Evolutionary conservation across 2,329 filamentous ascomycete species (phyloP).

Genomic region (Scedosporium minutisporum): DNA sequence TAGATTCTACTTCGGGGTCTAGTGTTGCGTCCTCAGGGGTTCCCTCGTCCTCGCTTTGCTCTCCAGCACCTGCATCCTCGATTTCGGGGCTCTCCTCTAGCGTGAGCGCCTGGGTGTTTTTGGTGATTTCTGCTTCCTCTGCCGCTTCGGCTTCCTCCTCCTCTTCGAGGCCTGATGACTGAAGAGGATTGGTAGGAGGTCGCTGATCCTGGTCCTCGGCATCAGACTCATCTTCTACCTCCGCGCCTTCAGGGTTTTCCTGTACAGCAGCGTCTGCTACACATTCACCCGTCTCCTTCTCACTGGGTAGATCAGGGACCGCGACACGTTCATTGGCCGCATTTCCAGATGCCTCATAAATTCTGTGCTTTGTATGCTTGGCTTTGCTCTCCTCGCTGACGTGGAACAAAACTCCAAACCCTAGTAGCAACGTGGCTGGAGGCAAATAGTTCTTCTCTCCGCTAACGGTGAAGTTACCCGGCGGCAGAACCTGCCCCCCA

Average conservation of each 20-base stretch:
- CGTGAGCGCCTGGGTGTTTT: background rate
- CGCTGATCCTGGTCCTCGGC: constrained; percentile 21
- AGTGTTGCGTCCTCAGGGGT: constrained; percentile 9
- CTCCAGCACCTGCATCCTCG: background rate
- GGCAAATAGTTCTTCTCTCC: constrained; percentile 89
- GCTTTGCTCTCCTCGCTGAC: constrained; percentile 81
- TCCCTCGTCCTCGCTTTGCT: constrained; percentile 7
- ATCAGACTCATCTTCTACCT: constrained; percentile 16
- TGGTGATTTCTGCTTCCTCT: background rate
- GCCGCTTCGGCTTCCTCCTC: constrained; percentile 5
- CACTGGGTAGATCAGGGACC: constrained; percentile 16
- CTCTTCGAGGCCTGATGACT: background rate
- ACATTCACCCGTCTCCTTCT: constrained; percentile 18
- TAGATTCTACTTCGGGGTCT: constrained; percentile 11
- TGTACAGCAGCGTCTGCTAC: constrained; percentile 19
- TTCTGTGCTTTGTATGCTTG: constrained; percentile 63
- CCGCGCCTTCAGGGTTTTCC: constrained; percentile 15
- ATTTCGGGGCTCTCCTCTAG: background rate
- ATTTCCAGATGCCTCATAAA: constrained; percentile 12
- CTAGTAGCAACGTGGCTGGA: constrained; percentile 76
- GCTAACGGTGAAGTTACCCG: constrained; percentile 69
- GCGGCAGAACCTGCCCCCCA: constrained; percentile 68
- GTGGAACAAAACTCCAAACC: constrained; percentile 78
- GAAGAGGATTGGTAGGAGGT: background rate
- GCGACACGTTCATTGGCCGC: constrained; percentile 15